phyloP scores from a whole-genome alignment of 257 asterid genomes.

The Coffea eugenioides region DNA sequence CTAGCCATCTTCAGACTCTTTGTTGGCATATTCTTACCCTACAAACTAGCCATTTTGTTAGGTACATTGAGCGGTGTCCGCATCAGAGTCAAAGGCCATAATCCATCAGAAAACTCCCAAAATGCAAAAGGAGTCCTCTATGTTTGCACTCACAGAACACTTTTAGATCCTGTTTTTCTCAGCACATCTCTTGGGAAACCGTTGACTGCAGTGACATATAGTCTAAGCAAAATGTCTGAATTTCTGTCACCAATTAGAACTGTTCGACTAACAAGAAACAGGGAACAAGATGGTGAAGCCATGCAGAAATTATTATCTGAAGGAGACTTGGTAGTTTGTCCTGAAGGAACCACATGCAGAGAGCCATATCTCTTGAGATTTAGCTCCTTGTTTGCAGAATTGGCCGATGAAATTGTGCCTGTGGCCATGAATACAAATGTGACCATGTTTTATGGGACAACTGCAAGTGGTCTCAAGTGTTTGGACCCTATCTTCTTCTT shows the following conservation, averaged over 20 bases:
- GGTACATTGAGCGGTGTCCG: constrained; percentile 49
- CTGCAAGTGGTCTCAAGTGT: constrained; percentile 88
- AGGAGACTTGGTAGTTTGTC: constrained; percentile 86
- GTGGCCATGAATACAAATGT: constrained; percentile 75
- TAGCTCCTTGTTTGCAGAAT: constrained; percentile 82
- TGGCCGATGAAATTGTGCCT: constrained; percentile 79
- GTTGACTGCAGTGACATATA: constrained; percentile 82
- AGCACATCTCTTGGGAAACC: constrained; percentile 49
- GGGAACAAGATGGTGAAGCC: constrained; percentile 49
- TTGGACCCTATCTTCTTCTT: constrained; percentile 78
- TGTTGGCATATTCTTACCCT: constrained; percentile 57
- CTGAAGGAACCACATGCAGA: constrained; percentile 95
- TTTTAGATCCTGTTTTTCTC: constrained; percentile 78
- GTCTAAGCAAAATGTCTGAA: constrained; percentile 85
- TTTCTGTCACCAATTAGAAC: constrained; percentile 71
- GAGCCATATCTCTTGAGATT: constrained; percentile 85
- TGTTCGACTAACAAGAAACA: constrained; percentile 59
- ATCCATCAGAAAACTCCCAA: constrained; percentile 7
- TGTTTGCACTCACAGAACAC: constrained; percentile 84
- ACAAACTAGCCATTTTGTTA: constrained; percentile 37
- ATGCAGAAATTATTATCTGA: constrained; percentile 54
- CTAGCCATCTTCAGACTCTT: constrained; percentile 54
- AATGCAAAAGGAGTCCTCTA: constrained; percentile 55
- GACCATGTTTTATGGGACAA: constrained; percentile 86
- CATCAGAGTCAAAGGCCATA: constrained; percentile 36